These are phyloP conservation scores for Oldenlandia corymbosa DNA, from an alignment of 257 asterid genomes.

Conservation along the genomic window DNA sequence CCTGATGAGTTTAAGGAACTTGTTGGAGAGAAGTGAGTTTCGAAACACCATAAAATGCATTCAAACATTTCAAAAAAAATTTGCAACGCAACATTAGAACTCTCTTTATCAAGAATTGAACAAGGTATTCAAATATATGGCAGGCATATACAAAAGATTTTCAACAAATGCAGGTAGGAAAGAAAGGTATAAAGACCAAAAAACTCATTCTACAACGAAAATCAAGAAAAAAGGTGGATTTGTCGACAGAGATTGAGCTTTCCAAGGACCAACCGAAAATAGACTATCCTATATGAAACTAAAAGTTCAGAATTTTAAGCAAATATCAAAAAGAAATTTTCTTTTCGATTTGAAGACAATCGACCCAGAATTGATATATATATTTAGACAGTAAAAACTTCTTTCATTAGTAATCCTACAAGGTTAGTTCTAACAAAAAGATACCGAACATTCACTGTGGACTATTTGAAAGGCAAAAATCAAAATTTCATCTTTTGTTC, in stretches of 20 bases:
- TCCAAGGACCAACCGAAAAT: not conserved
- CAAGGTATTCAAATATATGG: not conserved
- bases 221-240: not conserved
- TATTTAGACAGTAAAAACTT: not conserved
- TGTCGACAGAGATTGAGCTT: too few relatives aligned
- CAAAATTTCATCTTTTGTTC: not conserved
- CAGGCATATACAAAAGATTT: not conserved
- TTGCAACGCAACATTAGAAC: not conserved
- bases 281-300: not conserved
- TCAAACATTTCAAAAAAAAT: not conserved
- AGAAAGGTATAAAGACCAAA: not conserved
- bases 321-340: not conserved
- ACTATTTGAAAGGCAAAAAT: too few relatives aligned
- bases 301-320: not conserved
- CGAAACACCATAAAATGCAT: not conserved
- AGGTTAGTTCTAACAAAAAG: too few relatives aligned
- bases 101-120: not conserved
- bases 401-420: not conserved
- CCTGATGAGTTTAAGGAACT: not conserved
- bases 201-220: slow-evolving; percentile 1
- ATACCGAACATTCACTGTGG: too few relatives aligned
- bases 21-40: not conserved
- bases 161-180: not conserved
- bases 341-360: not conserved
- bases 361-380: not conserved